Evolutionary conservation across 2,329 filamentous ascomycete genomes (phyloP), one percentile per base, ranked within the genome.

Genomic region (Lachnellula subtilissima): DNA sequence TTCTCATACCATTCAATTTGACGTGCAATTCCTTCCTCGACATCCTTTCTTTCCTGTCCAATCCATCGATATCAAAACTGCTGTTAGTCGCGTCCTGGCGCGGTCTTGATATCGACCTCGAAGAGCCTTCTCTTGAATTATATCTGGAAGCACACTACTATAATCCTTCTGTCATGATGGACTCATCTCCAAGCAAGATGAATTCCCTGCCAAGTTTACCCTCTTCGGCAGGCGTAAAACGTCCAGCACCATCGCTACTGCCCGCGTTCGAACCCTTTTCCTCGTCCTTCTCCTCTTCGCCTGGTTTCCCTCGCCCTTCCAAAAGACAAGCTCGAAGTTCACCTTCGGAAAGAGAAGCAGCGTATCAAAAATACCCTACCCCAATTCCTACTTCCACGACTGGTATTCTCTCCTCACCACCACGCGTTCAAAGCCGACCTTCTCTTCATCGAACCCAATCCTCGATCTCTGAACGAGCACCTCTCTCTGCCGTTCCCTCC

Each of bases 381-480:
- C 94, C 94, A 1, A 82, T 96, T 59, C 92, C 93, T 19, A 97
- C 93, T 4, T 97, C 94, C 3, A 96, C 91, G 64, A 96, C 93
- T 47, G 90, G 89, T 67, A 90, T 97, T 66, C 78, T 96, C 39
- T 95, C 91, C 48, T 96, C 92, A 54, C 92, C 92, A 48, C 86
- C 88, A 56, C 80, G 71, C 67, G 74, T 72, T 66, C 75, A 71
- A 65, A 69, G 69, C 73, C 71, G 82, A 69, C 77, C 81, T 23
- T 72, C 66, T 54, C 67, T 86, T 40, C 77, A 81, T 64, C 84
- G 87, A 66, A 81, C 82, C 55, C 78, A 83, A 64, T 87, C 85
- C 23, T 75, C 78, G 54, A 75, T 85, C 55, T 88, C 89, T 3
- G 91, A 72, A 76, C 88, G 94, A 67, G 84, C 84, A 65, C 94